phyloP scores from a whole-genome alignment of 2,329 filamentous ascomycete species.

The Hypoxylon rubiginosum region DNA sequence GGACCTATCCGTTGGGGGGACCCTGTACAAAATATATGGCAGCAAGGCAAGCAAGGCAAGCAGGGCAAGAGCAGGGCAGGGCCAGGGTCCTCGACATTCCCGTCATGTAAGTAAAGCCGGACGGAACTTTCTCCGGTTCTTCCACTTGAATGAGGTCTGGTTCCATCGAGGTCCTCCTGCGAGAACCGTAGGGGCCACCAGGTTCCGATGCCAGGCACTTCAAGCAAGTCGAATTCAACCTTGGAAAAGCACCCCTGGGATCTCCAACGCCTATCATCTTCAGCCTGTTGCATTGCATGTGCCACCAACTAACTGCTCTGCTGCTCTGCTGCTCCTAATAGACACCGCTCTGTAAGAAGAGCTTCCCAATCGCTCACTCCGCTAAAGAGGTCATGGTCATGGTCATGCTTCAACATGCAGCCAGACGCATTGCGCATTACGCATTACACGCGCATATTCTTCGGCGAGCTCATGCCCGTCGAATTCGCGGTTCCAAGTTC shows the following conservation, averaged over 20 bases:
- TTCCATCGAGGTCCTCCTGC: no score
- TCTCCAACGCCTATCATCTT: slow-evolving; percentile 32
- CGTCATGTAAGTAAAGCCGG: slow-evolving; percentile 9
- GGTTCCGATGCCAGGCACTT: not conserved
- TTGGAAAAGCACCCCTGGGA: slow-evolving; percentile 20
- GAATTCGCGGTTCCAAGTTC: slow-evolving; percentile 17
- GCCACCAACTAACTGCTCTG: slow-evolving; percentile 35
- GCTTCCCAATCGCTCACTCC: slow-evolving; percentile 21
- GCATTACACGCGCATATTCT: slow-evolving; percentile 28
- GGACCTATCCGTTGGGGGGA: no score
- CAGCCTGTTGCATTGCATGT: slow-evolving; percentile 38
- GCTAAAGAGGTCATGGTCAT: slow-evolving; percentile 9
- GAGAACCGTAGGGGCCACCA: no score
- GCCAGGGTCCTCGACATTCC: not conserved
- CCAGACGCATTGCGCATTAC: not conserved
- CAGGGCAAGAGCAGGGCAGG: no score
- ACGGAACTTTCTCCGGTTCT: slow-evolving; percentile 29
- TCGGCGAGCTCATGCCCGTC: slow-evolving; percentile 16
- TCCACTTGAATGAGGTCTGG: not conserved
- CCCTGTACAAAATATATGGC: not conserved
- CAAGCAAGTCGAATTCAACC: slow-evolving; percentile 19
- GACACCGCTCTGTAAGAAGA: slow-evolving; percentile 12
- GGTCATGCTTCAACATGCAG: slow-evolving; percentile 32
- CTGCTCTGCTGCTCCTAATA: slow-evolving; percentile 14
- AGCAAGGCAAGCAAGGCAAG: no score